Evolutionary conservation across 2,329 filamentous ascomycete species (phyloP).

Genomic region (Colletotrichum sojae): DNA sequence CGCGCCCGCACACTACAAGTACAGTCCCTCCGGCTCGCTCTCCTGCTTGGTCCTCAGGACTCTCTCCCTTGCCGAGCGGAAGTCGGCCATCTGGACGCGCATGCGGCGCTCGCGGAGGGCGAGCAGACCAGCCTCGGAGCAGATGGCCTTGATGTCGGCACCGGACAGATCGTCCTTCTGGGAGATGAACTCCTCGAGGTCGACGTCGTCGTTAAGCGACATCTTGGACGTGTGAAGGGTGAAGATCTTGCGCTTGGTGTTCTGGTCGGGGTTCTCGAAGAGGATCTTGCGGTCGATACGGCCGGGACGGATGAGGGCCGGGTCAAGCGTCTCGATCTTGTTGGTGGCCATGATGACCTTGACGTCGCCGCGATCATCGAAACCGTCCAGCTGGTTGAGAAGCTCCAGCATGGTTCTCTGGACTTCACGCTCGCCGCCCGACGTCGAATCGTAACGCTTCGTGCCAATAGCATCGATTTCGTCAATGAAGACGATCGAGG

Average conservation of each 20-base stretch:
- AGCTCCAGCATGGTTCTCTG: conserved; percentile 99
- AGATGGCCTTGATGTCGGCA: conserved; percentile 99
- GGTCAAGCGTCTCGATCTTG: conserved; percentile 98
- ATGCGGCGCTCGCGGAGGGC: conserved; percentile 95
- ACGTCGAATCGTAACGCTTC: conserved; percentile 98
- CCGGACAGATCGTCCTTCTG: conserved; percentile 98
- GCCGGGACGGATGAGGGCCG: conserved; percentile 94
- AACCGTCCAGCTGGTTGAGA: conserved; percentile 97
- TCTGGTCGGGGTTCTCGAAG: conserved; percentile 80
- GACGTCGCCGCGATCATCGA: conserved; percentile 98
- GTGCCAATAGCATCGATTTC: conserved; percentile 99
- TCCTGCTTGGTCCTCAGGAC: conserved; percentile 99
- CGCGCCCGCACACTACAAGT: conserved; percentile 79
- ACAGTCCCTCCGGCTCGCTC: conserved; percentile 97
- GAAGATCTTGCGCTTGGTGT: conserved; percentile 98
- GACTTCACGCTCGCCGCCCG: conserved; percentile 95
- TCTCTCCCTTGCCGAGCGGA: conserved; percentile 90
- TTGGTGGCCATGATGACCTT: conserved; percentile 99
- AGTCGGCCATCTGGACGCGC: conserved; percentile 99
- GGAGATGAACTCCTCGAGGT: conserved; percentile 97
- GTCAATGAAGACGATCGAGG: conserved; percentile 98
- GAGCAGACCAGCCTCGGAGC: conserved; percentile 95
- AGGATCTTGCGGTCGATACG: conserved; percentile 98
- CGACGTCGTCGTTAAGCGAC: conserved; percentile 96
- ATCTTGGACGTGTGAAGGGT: conserved; percentile 98